Conservation (phyloP, 805 yeast species). For the Candida vartiovaarae region DNA sequence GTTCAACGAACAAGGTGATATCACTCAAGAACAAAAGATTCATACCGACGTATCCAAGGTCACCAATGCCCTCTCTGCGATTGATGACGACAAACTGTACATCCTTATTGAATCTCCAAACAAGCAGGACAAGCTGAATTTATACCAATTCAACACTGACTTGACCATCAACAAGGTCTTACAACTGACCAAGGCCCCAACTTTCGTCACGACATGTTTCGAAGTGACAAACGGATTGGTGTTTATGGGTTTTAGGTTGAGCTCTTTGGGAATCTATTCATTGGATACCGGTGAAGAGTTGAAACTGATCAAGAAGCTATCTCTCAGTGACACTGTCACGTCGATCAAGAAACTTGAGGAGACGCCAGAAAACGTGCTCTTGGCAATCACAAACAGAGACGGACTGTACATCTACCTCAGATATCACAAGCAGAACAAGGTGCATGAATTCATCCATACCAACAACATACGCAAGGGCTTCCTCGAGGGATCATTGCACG, state of each 20-base stretch:
- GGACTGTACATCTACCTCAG: slow-evolving; percentile 47
- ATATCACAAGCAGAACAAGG: slow-evolving; percentile 19
- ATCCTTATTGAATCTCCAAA: slow-evolving; percentile 62
- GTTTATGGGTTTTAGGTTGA: slow-evolving; percentile 65
- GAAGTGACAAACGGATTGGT: slow-evolving; percentile 37
- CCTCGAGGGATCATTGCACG: slow-evolving; percentile 61
- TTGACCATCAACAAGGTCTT: slow-evolving; percentile 22
- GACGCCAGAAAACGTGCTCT: slow-evolving; percentile 11
- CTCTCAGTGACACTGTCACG: slow-evolving; percentile 65
- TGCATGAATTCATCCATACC: slow-evolving; percentile 35
- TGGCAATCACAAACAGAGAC: slow-evolving; percentile 54
- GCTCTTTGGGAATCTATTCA: slow-evolving; percentile 53
- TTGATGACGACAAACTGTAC: slow-evolving; percentile 24
- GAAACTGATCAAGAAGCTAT: slow-evolving; percentile 36
- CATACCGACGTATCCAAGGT: slow-evolving; percentile 34
- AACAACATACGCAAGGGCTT: slow-evolving; percentile 71
- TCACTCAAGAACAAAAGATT: slow-evolving; percentile 18
- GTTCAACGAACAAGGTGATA: slow-evolving; percentile 31
- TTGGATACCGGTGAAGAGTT: slow-evolving; percentile 23
- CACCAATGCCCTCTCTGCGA: slow-evolving; percentile 39
- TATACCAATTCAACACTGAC: slow-evolving; percentile 30
- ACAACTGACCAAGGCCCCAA: slow-evolving; percentile 33
- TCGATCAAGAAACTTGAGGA: slow-evolving; percentile 36
- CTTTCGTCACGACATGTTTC: slow-evolving; percentile 55
- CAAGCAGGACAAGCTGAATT: slow-evolving; percentile 45